Percentiles rank a stretch among this genome's conserved stretches.
phyloP scores from a whole-genome alignment of 768 basidiomycete species.

The Russula brevipes region DNA sequence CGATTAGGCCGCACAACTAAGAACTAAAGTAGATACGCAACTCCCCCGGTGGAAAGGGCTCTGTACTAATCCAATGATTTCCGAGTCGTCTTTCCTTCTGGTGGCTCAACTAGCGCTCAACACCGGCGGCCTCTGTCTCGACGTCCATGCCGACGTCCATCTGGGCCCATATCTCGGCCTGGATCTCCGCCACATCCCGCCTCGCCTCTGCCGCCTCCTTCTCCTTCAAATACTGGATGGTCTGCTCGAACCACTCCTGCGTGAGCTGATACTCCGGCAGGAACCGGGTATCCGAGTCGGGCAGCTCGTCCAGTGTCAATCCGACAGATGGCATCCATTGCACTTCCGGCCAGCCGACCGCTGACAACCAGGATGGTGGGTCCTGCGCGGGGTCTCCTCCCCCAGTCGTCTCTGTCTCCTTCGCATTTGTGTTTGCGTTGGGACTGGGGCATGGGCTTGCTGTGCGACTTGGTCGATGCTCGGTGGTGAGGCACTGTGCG shows the following conservation, averaged over 20 bases:
- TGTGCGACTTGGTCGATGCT: background rate
- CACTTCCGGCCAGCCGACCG: background rate
- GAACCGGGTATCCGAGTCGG: background rate
- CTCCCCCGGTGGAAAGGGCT: background rate
- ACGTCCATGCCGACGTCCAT: background rate
- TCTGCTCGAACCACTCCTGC: constrained; percentile 15
- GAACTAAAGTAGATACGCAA: background rate
- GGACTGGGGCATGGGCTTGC: background rate
- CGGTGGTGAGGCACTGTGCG: background rate
- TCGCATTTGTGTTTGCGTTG: background rate
- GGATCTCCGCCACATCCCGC: background rate
- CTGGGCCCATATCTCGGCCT: background rate
- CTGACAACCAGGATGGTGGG: background rate
- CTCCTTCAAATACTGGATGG: background rate
- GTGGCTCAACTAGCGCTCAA: too few species aligned
- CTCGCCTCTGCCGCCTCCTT: background rate
- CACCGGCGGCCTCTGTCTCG: background rate
- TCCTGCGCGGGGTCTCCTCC: background rate
- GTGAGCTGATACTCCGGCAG: constrained; percentile 17
- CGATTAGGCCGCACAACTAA: background rate
- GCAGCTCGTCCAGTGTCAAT: constrained; percentile 14
- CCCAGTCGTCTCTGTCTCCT: background rate
- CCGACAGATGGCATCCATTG: background rate
- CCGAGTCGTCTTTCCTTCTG: background rate
- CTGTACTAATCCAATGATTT: background rate